Conservation (phyloP, 106 monocot genomes). For the Dioscorea alata region DNA sequence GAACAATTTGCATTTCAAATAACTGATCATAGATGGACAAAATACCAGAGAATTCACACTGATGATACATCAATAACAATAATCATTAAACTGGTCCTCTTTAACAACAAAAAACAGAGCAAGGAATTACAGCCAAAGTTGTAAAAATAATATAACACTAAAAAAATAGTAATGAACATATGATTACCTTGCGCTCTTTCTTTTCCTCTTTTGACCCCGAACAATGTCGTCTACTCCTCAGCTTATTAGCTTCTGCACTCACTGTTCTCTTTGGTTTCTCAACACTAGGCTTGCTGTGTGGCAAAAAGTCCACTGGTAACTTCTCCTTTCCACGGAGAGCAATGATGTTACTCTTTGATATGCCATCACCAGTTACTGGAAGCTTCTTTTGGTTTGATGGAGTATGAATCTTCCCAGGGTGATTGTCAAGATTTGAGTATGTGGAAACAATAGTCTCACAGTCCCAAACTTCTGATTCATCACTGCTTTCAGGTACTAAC, state of each 20-base stretch:
- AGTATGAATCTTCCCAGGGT: constrained; percentile 82
- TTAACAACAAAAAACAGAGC: not conserved
- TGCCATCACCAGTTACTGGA: constrained; percentile 23
- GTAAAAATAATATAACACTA: not conserved
- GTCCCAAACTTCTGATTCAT: constrained; percentile 90
- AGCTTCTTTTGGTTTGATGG: constrained; percentile 47
- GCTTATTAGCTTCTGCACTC: constrained; percentile 11
- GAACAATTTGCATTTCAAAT: not conserved
- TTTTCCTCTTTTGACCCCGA: constrained; percentile 91
- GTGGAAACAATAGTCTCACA: constrained; percentile 94
- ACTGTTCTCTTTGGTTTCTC: constrained; percentile 42
- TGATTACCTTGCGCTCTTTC: constrained; percentile 87
- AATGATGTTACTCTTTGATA: constrained; percentile 41
- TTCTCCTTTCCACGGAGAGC: constrained; percentile 70
- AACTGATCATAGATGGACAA: not conserved
- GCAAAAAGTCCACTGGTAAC: constrained; percentile 80
- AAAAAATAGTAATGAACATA: not conserved
- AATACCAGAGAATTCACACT: not conserved
- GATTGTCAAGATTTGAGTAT: constrained; percentile 88
- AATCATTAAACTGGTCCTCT: not conserved
- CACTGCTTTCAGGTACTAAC: constrained; percentile 66
- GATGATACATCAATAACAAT: not conserved
- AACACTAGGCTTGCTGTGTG: constrained; percentile 33
- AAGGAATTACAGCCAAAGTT: not conserved
- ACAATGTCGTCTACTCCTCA: constrained; percentile 28